These are phyloP conservation scores for Ogataea pilisensis DNA, from an alignment of 805 yeast genomes.

Conservation along the genomic window DNA sequence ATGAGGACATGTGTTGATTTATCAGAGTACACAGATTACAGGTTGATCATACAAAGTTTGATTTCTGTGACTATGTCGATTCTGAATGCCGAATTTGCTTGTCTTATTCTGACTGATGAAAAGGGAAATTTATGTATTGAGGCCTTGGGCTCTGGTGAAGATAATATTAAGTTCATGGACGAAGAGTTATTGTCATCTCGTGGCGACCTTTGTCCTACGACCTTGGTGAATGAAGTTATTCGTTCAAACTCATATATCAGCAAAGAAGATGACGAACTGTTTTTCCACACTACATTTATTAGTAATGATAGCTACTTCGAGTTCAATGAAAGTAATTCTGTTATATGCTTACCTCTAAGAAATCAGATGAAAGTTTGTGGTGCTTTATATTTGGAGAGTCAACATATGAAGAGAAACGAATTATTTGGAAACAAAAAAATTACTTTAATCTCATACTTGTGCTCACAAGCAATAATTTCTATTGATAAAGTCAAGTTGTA, in stretches of 20 bases:
- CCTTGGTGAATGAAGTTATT: conserved; percentile 36
- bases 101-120: conserved; percentile 27
- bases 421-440: conserved; percentile 32
- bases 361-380: conserved; percentile 40
- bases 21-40: conserved; percentile 41
- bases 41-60: conserved; percentile 35
- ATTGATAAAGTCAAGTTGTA: conserved; percentile 44
- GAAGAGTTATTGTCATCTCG: conserved; percentile 37
- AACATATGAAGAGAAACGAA: conserved; percentile 12
- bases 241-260: conserved; percentile 34
- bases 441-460: conserved; percentile 39
- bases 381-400: conserved; percentile 41
- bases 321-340: conserved; percentile 31
- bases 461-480: conserved; percentile 51
- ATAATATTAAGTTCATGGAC: conserved; percentile 20
- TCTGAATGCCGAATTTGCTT: conserved; percentile 30
- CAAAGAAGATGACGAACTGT: conserved; percentile 33
- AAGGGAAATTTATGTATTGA: conserved; percentile 27
- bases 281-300: conserved; percentile 33
- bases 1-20: conserved; percentile 44
- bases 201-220: conserved; percentile 40
- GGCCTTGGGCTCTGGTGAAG: conserved; percentile 27
- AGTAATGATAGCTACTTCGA: conserved; percentile 38
- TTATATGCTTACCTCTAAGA: conserved; percentile 43
- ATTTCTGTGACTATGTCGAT: conserved; percentile 34